Conservation (phyloP, 768 basidiomycete species). For the Calocera viscosa region DNA sequence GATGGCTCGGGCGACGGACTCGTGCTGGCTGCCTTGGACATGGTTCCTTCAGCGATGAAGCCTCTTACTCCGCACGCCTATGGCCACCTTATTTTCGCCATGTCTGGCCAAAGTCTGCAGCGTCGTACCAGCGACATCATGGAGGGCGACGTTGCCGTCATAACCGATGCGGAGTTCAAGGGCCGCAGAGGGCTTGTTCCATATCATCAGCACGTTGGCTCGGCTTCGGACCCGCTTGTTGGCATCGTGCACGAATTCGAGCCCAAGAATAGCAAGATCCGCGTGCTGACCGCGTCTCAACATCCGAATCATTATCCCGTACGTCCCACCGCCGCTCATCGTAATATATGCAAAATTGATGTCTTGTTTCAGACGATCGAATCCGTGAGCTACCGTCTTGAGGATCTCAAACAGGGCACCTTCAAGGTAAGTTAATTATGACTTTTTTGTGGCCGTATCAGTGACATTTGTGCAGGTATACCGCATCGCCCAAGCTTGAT, state of each 20-base stretch:
- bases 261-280: constrained; percentile 72
- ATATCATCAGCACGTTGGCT: constrained; percentile 46
- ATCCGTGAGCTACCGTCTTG: constrained; percentile 70
- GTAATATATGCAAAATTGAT: no score
- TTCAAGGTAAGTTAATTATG: constrained; percentile 45
- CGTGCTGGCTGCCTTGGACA: constrained; percentile 48
- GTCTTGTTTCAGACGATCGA: constrained; percentile 44
- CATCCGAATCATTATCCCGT: constrained; percentile 68
- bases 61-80: constrained; percentile 33
- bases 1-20: constrained; percentile 79
- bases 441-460: neutral
- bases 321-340: no score
- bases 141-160: constrained; percentile 71
- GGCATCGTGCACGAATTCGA: constrained; percentile 77
- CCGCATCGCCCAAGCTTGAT: constrained; percentile 24
- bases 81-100: constrained; percentile 66
- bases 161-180: constrained; percentile 68
- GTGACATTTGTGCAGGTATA: constrained; percentile 19
- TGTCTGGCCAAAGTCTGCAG: constrained; percentile 53
- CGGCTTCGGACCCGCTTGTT: constrained; percentile 46
- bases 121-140: constrained; percentile 65
- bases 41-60: constrained; percentile 50
- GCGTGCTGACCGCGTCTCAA: constrained; percentile 75
- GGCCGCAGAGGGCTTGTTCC: constrained; percentile 60
- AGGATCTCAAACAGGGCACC: constrained; percentile 75